A percentile compares a stretch with the other conserved stretches of the same genome.
phyloP scores from a whole-genome alignment of 768 basidiomycete species.

The Amyloporia xantha region DNA sequence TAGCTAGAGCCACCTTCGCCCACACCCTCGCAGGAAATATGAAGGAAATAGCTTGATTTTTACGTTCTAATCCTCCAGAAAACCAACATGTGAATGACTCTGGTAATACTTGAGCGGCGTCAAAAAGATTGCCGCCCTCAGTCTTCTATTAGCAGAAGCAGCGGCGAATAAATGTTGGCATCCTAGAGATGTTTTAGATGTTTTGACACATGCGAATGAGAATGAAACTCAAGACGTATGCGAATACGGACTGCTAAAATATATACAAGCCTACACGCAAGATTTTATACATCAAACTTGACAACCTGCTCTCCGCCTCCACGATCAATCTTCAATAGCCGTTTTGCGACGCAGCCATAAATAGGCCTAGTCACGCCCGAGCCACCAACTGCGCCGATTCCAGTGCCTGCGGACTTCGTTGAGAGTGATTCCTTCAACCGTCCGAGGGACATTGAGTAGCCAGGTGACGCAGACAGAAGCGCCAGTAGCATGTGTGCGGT shows the following conservation, averaged over 20 bases:
- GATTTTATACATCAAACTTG: slow-evolving; percentile 50
- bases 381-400: slow-evolving; percentile 24
- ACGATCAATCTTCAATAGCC: slow-evolving; percentile 70
- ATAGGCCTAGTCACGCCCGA: slow-evolving; percentile 54
- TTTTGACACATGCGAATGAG: background rate
- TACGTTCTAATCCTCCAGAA: too few relatives aligned
- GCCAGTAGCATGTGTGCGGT: slow-evolving; percentile 60
- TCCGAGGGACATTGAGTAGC: slow-evolving; percentile 53
- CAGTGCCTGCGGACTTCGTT: slow-evolving; percentile 31
- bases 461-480: slow-evolving; percentile 47
- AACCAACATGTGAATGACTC: too few relatives aligned
- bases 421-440: slow-evolving; percentile 54
- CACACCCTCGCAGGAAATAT: too few relatives aligned
- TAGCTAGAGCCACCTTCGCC: too few relatives aligned
- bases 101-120: too few relatives aligned
- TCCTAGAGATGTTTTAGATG: background rate
- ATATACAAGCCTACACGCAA: background rate
- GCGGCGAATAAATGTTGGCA: too few relatives aligned
- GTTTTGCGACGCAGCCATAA: slow-evolving; percentile 77
- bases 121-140: too few relatives aligned
- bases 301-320: slow-evolving; percentile 71
- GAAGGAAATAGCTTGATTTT: too few relatives aligned
- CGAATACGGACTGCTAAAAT: too few relatives aligned
- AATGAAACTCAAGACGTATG: too few relatives aligned
- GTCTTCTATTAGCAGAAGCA: too few relatives aligned